A percentile compares a stretch with the other conserved stretches of the same genome.
Evolutionary conservation across 495 filamentous ascomycete genomes (phyloP).

Genomic region (Penicillium desertorum): DNA sequence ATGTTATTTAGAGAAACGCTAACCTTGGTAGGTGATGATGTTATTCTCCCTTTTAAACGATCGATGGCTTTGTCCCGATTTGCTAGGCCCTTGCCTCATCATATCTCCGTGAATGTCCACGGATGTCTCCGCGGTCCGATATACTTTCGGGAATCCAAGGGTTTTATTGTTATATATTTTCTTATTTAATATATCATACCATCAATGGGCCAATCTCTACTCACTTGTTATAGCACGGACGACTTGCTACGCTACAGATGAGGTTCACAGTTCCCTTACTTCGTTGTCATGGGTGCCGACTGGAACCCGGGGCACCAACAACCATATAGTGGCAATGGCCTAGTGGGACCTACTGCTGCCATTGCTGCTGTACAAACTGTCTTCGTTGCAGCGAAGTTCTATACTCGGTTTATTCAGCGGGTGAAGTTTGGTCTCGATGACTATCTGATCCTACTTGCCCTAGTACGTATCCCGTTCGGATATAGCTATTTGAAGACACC

Average conservation of each 20-base stretch:
- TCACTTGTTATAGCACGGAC: background rate
- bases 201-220: background rate
- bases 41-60: background rate
- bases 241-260: background rate
- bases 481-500: background rate
- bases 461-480: conserved; percentile 15
- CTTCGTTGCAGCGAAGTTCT: conserved; percentile 31
- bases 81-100: background rate
- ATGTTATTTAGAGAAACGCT: too few relatives aligned
- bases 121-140: background rate
- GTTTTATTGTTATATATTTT: background rate
- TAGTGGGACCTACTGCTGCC: conserved; percentile 19
- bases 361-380: conserved; percentile 24
- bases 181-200: background rate
- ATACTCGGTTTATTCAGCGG: conserved; percentile 29
- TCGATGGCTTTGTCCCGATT: background rate
- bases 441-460: conserved; percentile 30
- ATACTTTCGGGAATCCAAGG: background rate
- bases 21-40: too few relatives aligned
- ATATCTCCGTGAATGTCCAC: too few relatives aligned
- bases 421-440: conserved; percentile 28
- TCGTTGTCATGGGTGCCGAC: conserved; percentile 1
- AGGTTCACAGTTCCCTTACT: background rate
- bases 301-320: background rate
- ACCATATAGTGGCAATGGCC: conserved; percentile 14